Evolutionary conservation across 805 yeast genomes (phyloP).

Genomic region (Suhomyces kilbournensis): DNA sequence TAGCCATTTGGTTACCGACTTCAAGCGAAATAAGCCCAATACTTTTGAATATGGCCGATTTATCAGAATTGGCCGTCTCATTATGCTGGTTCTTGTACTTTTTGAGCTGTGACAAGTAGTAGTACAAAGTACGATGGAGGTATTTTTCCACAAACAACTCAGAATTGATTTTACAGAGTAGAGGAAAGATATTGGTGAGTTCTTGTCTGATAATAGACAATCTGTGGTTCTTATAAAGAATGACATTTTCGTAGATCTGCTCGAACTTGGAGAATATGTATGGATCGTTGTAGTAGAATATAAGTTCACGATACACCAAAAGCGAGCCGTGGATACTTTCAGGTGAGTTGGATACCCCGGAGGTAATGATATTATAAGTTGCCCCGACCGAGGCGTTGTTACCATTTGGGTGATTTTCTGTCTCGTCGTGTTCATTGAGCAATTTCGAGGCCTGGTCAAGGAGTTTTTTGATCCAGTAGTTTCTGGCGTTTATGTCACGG

Average conservation of each 20-base stretch:
- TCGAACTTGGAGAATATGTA: conserved; percentile 70
- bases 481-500: conserved; percentile 68
- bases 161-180: conserved; percentile 75
- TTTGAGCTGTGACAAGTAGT: conserved; percentile 74
- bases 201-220: conserved; percentile 75
- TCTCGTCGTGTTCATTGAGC: conserved; percentile 36
- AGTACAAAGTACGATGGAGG: conserved; percentile 73
- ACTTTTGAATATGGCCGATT: conserved; percentile 70
- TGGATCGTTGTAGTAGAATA: conserved; percentile 64
- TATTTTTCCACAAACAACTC: conserved; percentile 74
- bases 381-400: conserved; percentile 11
- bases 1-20: conserved; percentile 80
- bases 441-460: conserved; percentile 66
- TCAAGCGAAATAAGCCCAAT: conserved; percentile 81
- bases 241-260: conserved; percentile 70
- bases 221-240: conserved; percentile 74
- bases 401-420: conserved; percentile 7
- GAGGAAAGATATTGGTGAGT: conserved; percentile 79
- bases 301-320: conserved; percentile 75
- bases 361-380: conserved; percentile 20
- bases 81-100: conserved; percentile 49
- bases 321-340: conserved; percentile 88
- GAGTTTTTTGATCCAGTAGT: conserved; percentile 71
- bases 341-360: conserved; percentile 27
- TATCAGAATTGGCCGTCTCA: conserved; percentile 50